Base-by-base conservation (phyloP, 768 basidiomycete species). In the Suillus tomentosus region DNA sequence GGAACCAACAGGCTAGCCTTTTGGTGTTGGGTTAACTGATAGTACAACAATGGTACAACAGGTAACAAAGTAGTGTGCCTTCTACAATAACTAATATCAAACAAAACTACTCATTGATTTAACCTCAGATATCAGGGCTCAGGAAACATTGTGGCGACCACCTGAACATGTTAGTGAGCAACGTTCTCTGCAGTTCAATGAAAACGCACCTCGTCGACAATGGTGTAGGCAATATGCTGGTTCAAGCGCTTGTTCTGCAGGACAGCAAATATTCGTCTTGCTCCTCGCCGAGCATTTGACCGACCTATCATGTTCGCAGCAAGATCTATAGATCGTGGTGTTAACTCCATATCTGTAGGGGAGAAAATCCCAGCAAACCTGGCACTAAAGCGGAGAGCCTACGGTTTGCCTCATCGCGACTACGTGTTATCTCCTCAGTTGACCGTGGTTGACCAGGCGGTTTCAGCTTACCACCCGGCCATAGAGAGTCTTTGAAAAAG, bases 251-350 rank as follows among this genome's bases (percentile, higher is more conserved):
- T 85, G 73, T 98, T 97, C 76, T 99, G 97, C 50, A 99, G 73
- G 2, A 96, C 94, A 5, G 95, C 89, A 74, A 99, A 98, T 65
- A 97, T 92, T 57, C 95, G 84, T 47, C 95, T 84, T 10, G 96
- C 95, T 17, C 96, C 97, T 50, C 95, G 84, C 14, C 95, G 87
- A 19, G 96, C 95, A 72, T 99, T 99, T 3, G 92, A 90, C 37
- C 95, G 85, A n/a, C 97, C 97, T 68, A 98, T 98, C 91, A 98
- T 95, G 70, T 97, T 98, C 8, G 96, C 94, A 39, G 94, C 95
- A 60, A 98, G 78, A 72, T 99, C 96, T 97, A 68, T 10, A 56
- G 27, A 42, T 61, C 27, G 58, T 19, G 45, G 45, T 14, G 34
- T 65, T 17, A 62, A 39, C 14, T 42, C 19, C 34, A 66, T 14